Evolutionary conservation across 192 early-diverging fungal genomes (phyloP), one percentile per base, ranked within the genome.

Genomic region (Globomyces pollinis-pini): DNA sequence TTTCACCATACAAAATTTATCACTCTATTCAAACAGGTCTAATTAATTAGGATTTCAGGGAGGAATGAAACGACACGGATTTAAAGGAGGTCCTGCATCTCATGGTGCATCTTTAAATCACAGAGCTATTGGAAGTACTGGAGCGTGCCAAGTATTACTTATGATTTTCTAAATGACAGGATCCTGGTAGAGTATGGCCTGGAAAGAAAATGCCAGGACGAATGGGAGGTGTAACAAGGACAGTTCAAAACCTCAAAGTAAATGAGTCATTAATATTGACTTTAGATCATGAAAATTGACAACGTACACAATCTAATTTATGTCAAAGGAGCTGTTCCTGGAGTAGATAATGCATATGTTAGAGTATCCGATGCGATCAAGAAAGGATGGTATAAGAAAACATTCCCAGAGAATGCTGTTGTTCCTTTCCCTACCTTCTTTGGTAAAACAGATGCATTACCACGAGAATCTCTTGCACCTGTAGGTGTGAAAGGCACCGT

Each of bases 201-300:
- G 95, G 95, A 16, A 98, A 93, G 76, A 98, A 98, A 64, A 98
- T 98, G 95, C 84, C 93, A 16, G 95, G 95, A 41, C 84, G 88
- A 21, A 90, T 98, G 86, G 95, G 95, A 51, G 88, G 87, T 50
- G 84, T 90, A 42, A 86, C 71, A 60, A 67, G 76, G 0, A 94
- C 92, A 2, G 83, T 85, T 23, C 86, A 90, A 59, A 90, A 81
- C 56, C 69, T 94, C 11, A 78, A 89, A 58, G 88, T 96, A n/a
- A n/a, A n/a, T n/a, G n/a, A n/a, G n/a, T n/a, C n/a, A n/a, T 26
- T 66, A 31, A 30, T 18, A 43, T 18, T 4, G 11, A 4, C 38
- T 13, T 15, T 43, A 9, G 41, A n/a, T n/a, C 11, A 18, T 80
- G 42, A 80, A 77, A 52, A 81, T 98, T 35, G 94, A 98, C 65